Base-by-base conservation (phyloP, 257 asterid species). In the Paraleonurus japonicus region DNA sequence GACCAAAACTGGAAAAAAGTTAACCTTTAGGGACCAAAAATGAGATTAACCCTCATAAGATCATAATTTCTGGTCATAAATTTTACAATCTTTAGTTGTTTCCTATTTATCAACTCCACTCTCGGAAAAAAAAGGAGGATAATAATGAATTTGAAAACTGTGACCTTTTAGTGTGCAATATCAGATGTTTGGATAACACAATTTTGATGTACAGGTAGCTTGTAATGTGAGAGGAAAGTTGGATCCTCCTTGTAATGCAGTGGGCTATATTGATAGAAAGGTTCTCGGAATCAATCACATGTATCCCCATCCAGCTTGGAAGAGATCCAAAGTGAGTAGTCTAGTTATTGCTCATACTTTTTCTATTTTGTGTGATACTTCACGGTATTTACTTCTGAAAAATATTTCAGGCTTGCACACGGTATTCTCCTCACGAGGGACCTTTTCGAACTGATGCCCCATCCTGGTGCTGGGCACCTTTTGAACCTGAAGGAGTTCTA, bases 241-340 rank as follows among this genome's bases (percentile, higher is more conserved):
- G 79, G 80, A 85, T 74, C 92, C 95, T 72, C 87, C 92, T 66
- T 90, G 96, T 78, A 89, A 89, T 74, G 94, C 94, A 61, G 96
- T 87, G 43, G 94, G 92, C 72, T 85, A 87, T 77, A 41, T 89
- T 16, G 96, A 90, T 71, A 87, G 95, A 78, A 64, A 70, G 73
- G 80, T 90, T 32, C 90, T 87, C 19, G 92, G 96, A 65, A 79
- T 87, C 75, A 83, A 86, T 83, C 96, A 90, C 73, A 69, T 90
- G 82, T 90, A 90, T 78, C 87, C 61, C 20, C 89, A 66, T 72
- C 96, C 96, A 11, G 95, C 92, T 61, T 90, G 95, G 96, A 86
- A 86, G 85, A 81, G 96, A 80, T 84, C 95, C 74, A 79, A 80
- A 85, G 95, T 81, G 41, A 75, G 81, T 72, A 58, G 43, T 39